A percentile compares a stretch with the other conserved stretches of the same genome.
Conservation (phyloP, 2,329 filamentous ascomycete genomes). For the Talaromyces sp. region DNA sequence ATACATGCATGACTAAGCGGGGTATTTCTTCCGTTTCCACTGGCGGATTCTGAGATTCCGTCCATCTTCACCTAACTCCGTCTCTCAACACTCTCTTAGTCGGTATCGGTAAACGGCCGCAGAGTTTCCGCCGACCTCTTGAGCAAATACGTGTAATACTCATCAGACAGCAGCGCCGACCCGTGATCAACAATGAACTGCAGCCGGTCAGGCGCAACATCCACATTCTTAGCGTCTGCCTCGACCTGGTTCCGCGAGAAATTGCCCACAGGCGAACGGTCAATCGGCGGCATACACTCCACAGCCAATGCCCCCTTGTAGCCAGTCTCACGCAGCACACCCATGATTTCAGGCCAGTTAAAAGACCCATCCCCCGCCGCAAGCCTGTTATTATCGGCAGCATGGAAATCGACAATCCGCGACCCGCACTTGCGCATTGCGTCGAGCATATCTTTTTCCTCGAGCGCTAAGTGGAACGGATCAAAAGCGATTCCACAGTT, state of each 20-base stretch:
- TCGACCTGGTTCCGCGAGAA: neutral
- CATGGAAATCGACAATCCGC: constrained; percentile 6
- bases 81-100: neutral
- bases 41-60: too few species aligned
- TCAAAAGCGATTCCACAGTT: constrained; percentile 8
- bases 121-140: constrained; percentile 5
- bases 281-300: constrained; percentile 7
- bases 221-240: neutral
- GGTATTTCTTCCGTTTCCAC: neutral
- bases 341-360: constrained; percentile 2
- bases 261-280: constrained; percentile 4
- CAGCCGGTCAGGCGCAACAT: constrained; percentile 5
- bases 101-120: neutral
- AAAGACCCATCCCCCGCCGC: constrained; percentile 8
- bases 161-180: constrained; percentile 4
- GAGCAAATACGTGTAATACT: constrained; percentile 9
- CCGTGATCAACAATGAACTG: constrained; percentile 8
- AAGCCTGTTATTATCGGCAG: constrained; percentile 6
- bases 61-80: too few species aligned
- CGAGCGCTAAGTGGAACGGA: constrained; percentile 5
- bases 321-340: neutral
- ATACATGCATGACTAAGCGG: neutral
- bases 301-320: constrained; percentile 6
- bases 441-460: constrained; percentile 6
- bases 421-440: constrained; percentile 3